phyloP scores from a whole-genome alignment of 768 basidiomycete genomes.

The Auriculariales sp. region DNA sequence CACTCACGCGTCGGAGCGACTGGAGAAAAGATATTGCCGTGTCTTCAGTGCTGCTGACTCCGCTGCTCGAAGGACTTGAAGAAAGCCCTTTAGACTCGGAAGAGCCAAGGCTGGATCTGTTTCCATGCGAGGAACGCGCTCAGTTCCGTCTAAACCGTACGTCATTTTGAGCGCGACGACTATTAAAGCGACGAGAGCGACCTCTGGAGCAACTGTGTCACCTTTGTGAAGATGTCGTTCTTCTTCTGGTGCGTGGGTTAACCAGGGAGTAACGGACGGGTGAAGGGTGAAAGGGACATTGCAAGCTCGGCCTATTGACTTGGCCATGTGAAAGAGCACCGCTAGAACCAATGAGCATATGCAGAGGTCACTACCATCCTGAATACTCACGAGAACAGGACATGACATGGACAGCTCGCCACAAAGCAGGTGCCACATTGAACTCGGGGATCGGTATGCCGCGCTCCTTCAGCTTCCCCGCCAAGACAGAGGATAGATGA shows the following conservation, averaged over 20 bases:
- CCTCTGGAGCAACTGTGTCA: conserved; percentile 57
- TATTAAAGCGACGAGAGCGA: conserved; percentile 40
- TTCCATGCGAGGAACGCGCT: too few relatives aligned
- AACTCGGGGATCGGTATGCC: conserved; percentile 54
- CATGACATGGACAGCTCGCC: conserved; percentile 54
- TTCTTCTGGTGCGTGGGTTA: conserved; percentile 17
- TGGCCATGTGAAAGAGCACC: conserved; percentile 47
- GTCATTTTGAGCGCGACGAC: conserved; percentile 71
- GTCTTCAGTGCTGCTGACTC: conserved; percentile 19
- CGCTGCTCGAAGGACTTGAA: conserved; percentile 26
- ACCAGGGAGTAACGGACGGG: conserved; percentile 31
- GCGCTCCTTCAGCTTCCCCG: conserved; percentile 36
- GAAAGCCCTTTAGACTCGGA: conserved; percentile 34
- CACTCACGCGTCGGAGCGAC: conserved; percentile 32
- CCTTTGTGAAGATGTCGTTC: conserved; percentile 35
- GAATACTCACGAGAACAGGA: conserved; percentile 60
- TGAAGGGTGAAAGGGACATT: conserved; percentile 49
- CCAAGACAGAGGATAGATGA: conserved; percentile 43
- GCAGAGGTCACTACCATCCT: too few relatives aligned
- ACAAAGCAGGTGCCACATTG: conserved; percentile 64
- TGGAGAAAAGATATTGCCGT: conserved; percentile 26
- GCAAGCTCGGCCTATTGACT: conserved; percentile 39
- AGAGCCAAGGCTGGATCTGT: conserved; percentile 50
- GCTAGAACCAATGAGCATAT: too few relatives aligned
- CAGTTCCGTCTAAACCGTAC: conserved; percentile 62